These are phyloP conservation scores for Chaetomium globosum DNA, from an alignment of 2,329 filamentous ascomycete species.

Conservation along the genomic window DNA sequence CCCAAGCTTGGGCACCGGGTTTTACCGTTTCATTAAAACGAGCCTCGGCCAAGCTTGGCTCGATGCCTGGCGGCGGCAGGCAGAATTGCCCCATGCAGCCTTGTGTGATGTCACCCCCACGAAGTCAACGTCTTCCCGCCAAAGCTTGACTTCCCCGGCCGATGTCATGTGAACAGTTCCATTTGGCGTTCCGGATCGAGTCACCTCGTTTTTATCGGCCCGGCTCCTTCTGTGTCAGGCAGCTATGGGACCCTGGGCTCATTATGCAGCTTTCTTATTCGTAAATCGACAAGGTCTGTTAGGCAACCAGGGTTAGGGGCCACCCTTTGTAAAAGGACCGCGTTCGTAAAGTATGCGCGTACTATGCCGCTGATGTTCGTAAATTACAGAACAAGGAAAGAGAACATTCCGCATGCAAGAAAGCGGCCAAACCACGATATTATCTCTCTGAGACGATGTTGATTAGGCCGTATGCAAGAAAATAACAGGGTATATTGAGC, in stretches of 20 bases:
- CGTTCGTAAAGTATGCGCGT: too few species aligned
- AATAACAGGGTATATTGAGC: background rate
- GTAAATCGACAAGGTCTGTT: background rate
- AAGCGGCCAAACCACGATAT: background rate
- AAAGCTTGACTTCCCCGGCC: background rate
- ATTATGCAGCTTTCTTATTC: background rate
- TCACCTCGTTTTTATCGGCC: constrained; percentile 2
- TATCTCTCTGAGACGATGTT: background rate
- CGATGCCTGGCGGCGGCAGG: constrained; percentile 4
- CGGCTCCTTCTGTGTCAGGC: background rate
- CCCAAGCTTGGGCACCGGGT: background rate
- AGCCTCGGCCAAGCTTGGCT: constrained; percentile 7
- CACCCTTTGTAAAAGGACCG: too few species aligned
- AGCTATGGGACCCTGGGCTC: background rate
- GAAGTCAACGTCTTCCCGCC: background rate
- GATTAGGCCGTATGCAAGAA: background rate
- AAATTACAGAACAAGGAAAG: too few species aligned
- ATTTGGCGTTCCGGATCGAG: background rate
- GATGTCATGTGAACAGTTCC: background rate
- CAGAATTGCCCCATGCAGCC: background rate
- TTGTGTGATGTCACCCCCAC: background rate
- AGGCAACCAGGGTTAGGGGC: constrained; percentile 1
- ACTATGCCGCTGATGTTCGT: too few species aligned
- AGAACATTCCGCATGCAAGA: background rate
- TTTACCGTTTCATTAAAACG: background rate